A percentile compares a stretch with the other conserved stretches of the same genome.
phyloP scores from a whole-genome alignment of 2,329 filamentous ascomycete species.

The Pezicula carpinea region DNA sequence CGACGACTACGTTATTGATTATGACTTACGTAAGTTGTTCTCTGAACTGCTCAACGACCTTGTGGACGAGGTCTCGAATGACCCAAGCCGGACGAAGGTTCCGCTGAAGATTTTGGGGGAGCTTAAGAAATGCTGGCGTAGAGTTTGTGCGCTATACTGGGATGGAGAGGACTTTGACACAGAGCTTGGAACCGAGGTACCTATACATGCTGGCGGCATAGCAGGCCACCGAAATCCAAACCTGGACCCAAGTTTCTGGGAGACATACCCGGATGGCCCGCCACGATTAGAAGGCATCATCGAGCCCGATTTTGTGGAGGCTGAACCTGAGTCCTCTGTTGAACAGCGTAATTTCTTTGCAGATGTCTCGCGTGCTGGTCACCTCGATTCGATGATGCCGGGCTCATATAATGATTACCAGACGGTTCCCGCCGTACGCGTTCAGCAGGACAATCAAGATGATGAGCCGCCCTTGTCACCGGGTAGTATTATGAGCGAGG shows the following conservation, averaged over 20 bases:
- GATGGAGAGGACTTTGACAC: constrained; percentile 64
- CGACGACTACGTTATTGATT: constrained; percentile 83
- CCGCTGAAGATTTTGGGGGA: constrained; percentile 84
- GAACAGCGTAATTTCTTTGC: constrained; percentile 38
- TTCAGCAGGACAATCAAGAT: constrained; percentile 1
- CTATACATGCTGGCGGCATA: constrained; percentile 73
- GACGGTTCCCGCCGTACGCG: constrained; percentile 3
- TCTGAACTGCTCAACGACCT: constrained; percentile 75
- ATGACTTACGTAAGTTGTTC: constrained; percentile 69
- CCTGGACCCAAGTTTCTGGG: constrained; percentile 52
- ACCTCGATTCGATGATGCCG: constrained; percentile 41
- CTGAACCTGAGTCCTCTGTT: constrained; percentile 17
- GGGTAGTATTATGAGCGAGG: constrained; percentile 53
- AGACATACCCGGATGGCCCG: constrained; percentile 34
- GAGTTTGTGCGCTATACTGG: constrained; percentile 88
- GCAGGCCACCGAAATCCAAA: constrained; percentile 54
- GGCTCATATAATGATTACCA: constrained; percentile 19
- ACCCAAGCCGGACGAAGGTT: constrained; percentile 41
- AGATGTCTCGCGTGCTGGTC: constrained; percentile 41
- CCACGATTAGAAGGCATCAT: constrained; percentile 40
- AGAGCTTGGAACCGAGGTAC: constrained; percentile 56
- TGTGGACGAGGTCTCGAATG: constrained; percentile 48
- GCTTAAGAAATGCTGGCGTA: constrained; percentile 94
- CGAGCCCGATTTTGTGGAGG: constrained; percentile 24
- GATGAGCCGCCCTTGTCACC: constrained; percentile 42